Base-by-base conservation (phyloP, 2,329 filamentous ascomycete species). In the Aspergillus felis region DNA sequence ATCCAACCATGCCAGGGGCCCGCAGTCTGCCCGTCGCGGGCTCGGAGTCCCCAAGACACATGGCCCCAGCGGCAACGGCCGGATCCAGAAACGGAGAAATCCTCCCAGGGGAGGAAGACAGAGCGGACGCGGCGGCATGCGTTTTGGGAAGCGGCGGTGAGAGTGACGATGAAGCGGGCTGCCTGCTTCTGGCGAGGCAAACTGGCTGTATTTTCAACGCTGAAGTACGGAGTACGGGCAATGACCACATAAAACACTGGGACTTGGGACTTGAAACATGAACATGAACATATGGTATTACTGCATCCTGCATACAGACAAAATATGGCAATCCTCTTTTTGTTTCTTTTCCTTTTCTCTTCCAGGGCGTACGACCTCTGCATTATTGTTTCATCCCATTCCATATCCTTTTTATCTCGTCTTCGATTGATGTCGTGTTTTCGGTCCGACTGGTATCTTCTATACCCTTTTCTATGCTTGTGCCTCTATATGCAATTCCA, bases 11-110 rank as follows among this genome's bases (percentile, higher is more conserved):
- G 55, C 57, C 38, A 42, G 44, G 55, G 54, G 51, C 46, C 28
- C 56, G 12, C 55, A 52, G 24, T 51, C 61, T 29, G 58, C 59
- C 17, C 64, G 66, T 54, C 64, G 65, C 20, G 66, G 66, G 25
- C 57, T 71, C 3, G 70, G 70, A 27, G 61, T 65, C 58, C 64
- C 65, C 56, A 72, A 72, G 57, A 54, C 57, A 2, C 66, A 68
- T 52, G 66, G 65, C 4, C 59, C 65, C 51, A 57, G 59, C 41
- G 60, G 57, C 28, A 66, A 62, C 49, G 62, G 64, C 28, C 59
- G 65, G n/a, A 64, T 67, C 12, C 66, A 65, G 56, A 68, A 68
- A 53, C 62, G 65, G 29, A 60, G 57, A 29, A 61, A 61, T 28
- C 10, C 55, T 17, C 58, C 32, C 32, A 17, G 55, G 38, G 29